Conservation (phyloP, 225 moss, liverwort and hornwort species). For the Polytrichum commune region DNA sequence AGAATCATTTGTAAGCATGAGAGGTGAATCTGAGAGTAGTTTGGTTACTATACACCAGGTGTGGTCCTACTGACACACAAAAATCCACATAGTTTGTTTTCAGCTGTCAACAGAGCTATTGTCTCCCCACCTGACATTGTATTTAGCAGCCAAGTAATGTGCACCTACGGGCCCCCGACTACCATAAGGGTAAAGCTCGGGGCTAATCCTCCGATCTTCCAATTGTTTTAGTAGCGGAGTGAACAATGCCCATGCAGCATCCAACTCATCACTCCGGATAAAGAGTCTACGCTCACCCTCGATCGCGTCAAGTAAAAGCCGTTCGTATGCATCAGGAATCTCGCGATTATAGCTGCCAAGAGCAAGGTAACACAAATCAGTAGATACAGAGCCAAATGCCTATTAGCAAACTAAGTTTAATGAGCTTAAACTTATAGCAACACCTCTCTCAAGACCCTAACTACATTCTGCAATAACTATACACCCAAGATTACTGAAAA, state of each 20-base stretch:
- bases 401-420: not conserved
- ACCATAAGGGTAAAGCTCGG: slow-evolving; percentile 91
- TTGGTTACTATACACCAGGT: not conserved
- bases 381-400: too few species aligned
- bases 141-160: slow-evolving; percentile 88
- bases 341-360: slow-evolving; percentile 68
- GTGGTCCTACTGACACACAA: not conserved
- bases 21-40: not conserved
- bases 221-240: slow-evolving; percentile 82
- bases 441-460: not conserved
- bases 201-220: slow-evolving; percentile 60
- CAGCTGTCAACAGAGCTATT: slow-evolving; percentile 33
- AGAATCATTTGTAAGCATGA: not conserved
- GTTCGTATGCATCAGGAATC: slow-evolving; percentile 96
- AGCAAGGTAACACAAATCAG: not conserved
- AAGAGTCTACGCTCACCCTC: slow-evolving; percentile 89
- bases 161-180: slow-evolving; percentile 95
- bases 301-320: slow-evolving; percentile 83
- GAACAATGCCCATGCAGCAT: slow-evolving; percentile 89
- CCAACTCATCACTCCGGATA: slow-evolving; percentile 91
- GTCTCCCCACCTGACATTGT: slow-evolving; percentile 95
- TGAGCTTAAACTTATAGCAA: not conserved
- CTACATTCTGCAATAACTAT: not conserved
- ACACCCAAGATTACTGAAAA: too few species aligned
- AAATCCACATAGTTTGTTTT: not conserved